Evolutionary conservation across 2,329 filamentous ascomycete species (phyloP).

Genomic region (Pseudopyricularia javanii): DNA sequence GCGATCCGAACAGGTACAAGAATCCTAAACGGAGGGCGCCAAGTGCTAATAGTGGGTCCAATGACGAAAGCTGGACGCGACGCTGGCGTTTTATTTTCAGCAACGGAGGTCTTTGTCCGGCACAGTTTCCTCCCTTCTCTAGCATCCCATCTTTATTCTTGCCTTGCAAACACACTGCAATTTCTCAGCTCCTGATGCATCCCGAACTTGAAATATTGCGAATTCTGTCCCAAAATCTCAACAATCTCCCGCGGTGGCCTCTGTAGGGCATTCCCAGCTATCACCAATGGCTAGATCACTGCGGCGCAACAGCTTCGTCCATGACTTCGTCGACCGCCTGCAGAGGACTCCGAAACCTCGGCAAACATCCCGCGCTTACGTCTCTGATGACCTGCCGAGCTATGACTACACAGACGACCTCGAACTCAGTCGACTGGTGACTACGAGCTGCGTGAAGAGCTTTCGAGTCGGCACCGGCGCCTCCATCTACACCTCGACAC

Average conservation of each 20-base stretch:
- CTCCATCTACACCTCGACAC: conserved; percentile 37
- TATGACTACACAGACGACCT: conserved; percentile 28
- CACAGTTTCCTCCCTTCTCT: background rate
- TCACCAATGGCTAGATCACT: background rate
- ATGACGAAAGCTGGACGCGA: background rate
- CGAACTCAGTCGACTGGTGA: conserved; percentile 24
- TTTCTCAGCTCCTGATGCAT: background rate
- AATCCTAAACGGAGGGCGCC: too few relatives aligned
- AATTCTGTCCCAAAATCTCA: background rate
- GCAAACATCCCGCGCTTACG: background rate
- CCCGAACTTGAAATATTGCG: background rate
- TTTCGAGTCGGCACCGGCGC: conserved; percentile 47
- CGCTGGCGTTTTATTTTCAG: background rate
- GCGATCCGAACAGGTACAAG: too few relatives aligned
- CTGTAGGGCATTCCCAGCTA: background rate
- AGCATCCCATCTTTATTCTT: background rate
- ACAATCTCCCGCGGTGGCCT: background rate
- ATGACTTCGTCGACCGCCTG: conserved; percentile 11
- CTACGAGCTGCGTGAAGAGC: conserved; percentile 29
- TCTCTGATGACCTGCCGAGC: conserved; percentile 29
- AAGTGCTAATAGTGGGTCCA: background rate
- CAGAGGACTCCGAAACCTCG: conserved; percentile 2
- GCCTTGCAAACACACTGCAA: background rate
- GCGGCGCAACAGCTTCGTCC: conserved; percentile 8
- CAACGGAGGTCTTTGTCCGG: background rate